Conservation (phyloP, 441 rosid species). For the Biscutella laevigata region DNA sequence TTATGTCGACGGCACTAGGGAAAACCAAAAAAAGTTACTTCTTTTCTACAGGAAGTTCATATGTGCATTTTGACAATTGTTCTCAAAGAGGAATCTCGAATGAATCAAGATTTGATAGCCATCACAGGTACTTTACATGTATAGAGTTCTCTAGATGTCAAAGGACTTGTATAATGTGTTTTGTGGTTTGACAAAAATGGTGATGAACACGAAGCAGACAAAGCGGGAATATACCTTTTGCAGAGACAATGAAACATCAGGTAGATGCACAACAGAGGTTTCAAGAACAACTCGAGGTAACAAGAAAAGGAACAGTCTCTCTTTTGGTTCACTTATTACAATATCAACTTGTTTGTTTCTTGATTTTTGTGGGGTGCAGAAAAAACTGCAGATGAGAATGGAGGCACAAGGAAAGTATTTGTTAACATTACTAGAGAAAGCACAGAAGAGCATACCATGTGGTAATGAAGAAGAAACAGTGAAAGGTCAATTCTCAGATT, state of each 20-base stretch:
- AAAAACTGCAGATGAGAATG: constrained; percentile 54
- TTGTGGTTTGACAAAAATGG: constrained; percentile 9
- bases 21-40: background rate
- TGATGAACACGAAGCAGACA: background rate
- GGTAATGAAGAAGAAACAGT: constrained; percentile 24
- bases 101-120: constrained; percentile 30
- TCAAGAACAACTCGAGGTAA: constrained; percentile 77
- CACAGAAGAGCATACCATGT: constrained; percentile 44
- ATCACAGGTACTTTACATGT: constrained; percentile 33
- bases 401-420: constrained; percentile 64
- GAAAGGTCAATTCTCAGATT: constrained; percentile 32
- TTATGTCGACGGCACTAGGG: background rate
- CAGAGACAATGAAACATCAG: constrained; percentile 46
- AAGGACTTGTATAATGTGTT: background rate
- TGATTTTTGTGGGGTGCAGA: constrained; percentile 41
- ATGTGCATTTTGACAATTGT: constrained; percentile 39
- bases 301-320: background rate
- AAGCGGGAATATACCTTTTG: constrained; percentile 44
- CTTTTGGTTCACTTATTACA: too few relatives aligned
- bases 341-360: too few relatives aligned
- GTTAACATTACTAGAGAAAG: constrained; percentile 49
- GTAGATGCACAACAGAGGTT: constrained; percentile 49
- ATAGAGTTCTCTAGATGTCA: background rate
- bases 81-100: constrained; percentile 28
- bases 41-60: constrained; percentile 30